Base-by-base conservation (phyloP, 2,329 filamentous ascomycete species). In the Bipolaris sorokiniana region DNA sequence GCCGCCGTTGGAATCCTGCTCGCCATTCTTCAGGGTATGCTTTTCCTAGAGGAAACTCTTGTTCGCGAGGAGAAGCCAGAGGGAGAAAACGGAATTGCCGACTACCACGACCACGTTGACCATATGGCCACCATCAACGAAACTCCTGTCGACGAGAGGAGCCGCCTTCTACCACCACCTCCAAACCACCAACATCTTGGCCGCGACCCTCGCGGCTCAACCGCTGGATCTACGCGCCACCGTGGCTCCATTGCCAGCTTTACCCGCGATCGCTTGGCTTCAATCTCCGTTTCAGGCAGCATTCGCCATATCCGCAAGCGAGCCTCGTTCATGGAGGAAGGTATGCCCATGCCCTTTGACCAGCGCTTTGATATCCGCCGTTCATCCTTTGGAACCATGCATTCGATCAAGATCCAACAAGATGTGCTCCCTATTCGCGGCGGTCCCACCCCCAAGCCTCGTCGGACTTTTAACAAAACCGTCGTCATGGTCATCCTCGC, bases 401-500 rank as follows among this genome's bases (percentile, higher is more conserved):
- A 76, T 44, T 70, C 66, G 1, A 75, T 76, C 50, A 66, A 63
- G 46, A 59, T 76, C 5, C 64, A 70, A 1, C 69, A 74, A 38
- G 58, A 65, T 9, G 56, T 72, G 15, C 54, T 71, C 3, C 70
- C 69, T 2, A 59, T 62, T 1, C 65, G 64, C 20, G 53, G 52
- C 13, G 62, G 56, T 31, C 59, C 56, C 2, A 47, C 53, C 18
- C 54, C 56, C 11, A 66, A 56, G 47, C 67, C 65, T 1, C 57
- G 64, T 2, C 65, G 62, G 52, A 81, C 83, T 33, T 87, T 88
- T 68, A 88, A 85, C 22, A 81, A 77, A 75, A 86, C 85, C 50
- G 88, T 97, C 54, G 81, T 90, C 65, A 88, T 91, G 78, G 83
- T 97, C 49, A 87, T 94, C 45, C 70, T 92, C n/a, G 88, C 92